Base-by-base conservation (phyloP, 1,139 yeast genomes). In the Taphrina populina region DNA sequence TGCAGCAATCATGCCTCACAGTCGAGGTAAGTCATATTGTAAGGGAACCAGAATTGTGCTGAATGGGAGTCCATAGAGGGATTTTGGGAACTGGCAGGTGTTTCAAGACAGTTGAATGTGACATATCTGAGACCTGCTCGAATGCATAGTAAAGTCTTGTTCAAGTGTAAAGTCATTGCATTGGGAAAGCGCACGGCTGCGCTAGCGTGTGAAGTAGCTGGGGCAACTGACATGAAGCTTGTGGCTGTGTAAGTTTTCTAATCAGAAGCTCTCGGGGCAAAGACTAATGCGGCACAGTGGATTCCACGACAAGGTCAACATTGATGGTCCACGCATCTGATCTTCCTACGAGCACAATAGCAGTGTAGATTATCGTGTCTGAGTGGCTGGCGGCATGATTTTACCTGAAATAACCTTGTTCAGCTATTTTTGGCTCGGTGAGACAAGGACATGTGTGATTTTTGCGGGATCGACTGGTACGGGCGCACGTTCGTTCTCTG, bases 51-150 rank as follows among this genome's bases (percentile, higher is more conserved):
- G 23, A 21, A 40, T 4, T 11, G 23, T 26, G 19, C 10, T 7
- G 4, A 2, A 8, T 10, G 8, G 11, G 36, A 8, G 8, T 33
- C 8, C 36, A 33, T 20, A 43, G 54, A 49, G 10, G 54, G 54
- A 13, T 37, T 39, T 33, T 49, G 54, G 54, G 54, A 30, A 33
- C 39, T 27, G 11, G 46, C 54, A 2, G 54, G 54, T 13, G 54
- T 49, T 21, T 49, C 54, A n/a, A 29, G 54, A 13, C 39, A 39
- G 17, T 33, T 49, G 29, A 21, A 29, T 26, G 54, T 49, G 30
- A 49, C 54, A 4, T 49, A 49, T 17, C 46, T 49, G 10, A 45
- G 54, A 2, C 54, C 54, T 2, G 54, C 54, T 11, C 35, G 26
- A 13, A n/a, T 37, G 19, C 39, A 39, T 24, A 30, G 35, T 29